These are phyloP conservation scores for Cenococcum geophilum DNA, from an alignment of 495 filamentous ascomycete genomes.

Conservation along the genomic window DNA sequence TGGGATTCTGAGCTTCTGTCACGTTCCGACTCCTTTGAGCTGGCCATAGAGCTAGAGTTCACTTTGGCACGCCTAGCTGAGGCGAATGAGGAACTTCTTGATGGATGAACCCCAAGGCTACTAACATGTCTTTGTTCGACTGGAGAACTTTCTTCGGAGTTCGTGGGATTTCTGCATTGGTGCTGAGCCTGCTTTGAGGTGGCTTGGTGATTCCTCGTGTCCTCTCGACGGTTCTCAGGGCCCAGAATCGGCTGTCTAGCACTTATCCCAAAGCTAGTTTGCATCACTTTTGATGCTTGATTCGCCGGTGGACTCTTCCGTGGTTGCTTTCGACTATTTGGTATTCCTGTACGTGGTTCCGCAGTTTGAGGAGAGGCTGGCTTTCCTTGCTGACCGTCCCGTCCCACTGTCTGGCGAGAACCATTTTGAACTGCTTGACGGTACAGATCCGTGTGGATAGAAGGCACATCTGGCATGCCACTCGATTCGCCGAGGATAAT, in stretches of 20 bases:
- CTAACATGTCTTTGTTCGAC: background rate
- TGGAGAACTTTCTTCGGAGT: background rate
- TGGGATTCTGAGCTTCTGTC: background rate
- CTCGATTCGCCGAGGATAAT: slow-evolving; percentile 7
- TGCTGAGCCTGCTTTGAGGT: background rate
- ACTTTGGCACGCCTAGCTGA: background rate
- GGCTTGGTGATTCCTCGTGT: background rate
- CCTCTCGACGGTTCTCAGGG: background rate
- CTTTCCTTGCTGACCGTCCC: background rate
- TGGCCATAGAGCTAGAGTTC: background rate
- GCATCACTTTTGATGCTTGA: background rate
- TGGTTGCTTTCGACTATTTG: background rate
- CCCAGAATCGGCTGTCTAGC: background rate
- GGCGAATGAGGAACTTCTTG: background rate
- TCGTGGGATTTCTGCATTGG: background rate
- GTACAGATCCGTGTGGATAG: background rate
- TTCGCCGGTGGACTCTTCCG: background rate
- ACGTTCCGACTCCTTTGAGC: background rate
- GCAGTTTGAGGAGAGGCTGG: background rate
- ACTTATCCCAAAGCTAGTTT: background rate
- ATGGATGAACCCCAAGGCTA: background rate
- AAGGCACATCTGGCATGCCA: slow-evolving; percentile 5
- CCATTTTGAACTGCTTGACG: background rate
- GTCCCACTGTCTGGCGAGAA: slow-evolving; percentile 12
- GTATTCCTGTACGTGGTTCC: background rate